Evolutionary conservation across 2,329 filamentous ascomycete genomes (phyloP), one percentile per base, ranked within the genome.

Genomic region (Ilyonectria destructans): DNA sequence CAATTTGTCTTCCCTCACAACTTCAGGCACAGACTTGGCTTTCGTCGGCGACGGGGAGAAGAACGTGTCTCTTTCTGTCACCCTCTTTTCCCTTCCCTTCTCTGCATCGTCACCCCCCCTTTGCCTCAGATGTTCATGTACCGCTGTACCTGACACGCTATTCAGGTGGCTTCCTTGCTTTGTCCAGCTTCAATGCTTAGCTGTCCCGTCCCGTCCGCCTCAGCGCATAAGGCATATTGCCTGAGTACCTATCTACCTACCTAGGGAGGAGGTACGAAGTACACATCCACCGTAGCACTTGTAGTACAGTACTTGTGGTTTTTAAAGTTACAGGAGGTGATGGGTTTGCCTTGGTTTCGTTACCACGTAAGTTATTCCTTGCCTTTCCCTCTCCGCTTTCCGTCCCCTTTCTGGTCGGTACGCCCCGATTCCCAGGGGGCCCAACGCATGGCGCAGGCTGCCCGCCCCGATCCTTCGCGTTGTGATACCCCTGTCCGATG

Each of bases 281-380:
- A 33, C 31, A 33, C 8, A 33, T 33, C 31, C 31, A 33, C 31
- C 6, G 8, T 12, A 9, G 12, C 31, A n/a, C 40, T 8, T n/a
- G 15, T 43, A 43, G 9, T 21, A 8, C 45, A 23, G 45, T 46
- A 17, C 40, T 19, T n/a, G 21, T 37, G 54, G 19, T 29, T 54
- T 46, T 54, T 46, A 51, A 55, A 63, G 52, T 48, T 57, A 19
- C 31, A 63, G 60, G 60, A 63, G 52, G 52, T 63, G 60, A 49
- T 23, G 54, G 31, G 51, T 23, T 35, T 54, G n/a, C n/a, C 51
- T 19, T 54, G 51, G 51, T 54, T 54, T 54, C 51, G 60, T 58
- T 49, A 63, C 60, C 54, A 46, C 40, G 40, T 55, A 26, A 5
- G 26, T 6, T 26, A 65, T 60, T 65, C 40, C 49, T 52, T 65